Evolutionary conservation across 495 filamentous ascomycete species (phyloP), one percentile per base, ranked within the genome.

Genomic region (Neurospora terricola): DNA sequence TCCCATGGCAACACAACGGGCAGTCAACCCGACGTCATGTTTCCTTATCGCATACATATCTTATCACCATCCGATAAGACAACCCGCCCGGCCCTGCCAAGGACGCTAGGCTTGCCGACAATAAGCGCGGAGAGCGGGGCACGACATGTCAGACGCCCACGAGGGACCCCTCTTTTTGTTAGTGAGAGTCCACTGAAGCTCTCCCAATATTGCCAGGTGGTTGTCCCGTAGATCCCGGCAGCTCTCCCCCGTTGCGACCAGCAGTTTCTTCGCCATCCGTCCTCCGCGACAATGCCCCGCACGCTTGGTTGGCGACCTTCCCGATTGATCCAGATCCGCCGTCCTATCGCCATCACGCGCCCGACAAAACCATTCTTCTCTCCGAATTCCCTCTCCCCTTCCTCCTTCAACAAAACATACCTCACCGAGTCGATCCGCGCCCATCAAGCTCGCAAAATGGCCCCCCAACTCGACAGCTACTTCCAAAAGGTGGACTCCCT

Each of bases 401-500:
- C 38, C 43, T 69, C 71, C 38, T 34, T 59, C 48, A 38, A 14
- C 14, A 70, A 81, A 70, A 76, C 81, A 3, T 87, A 87, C 74
- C 82, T 88, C 4, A 85, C 83, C 36, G 78, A 83, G 72, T 74
- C 84, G 36, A 77, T 83, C 74, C 82, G 84, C 76, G 78, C 81
- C 38, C 86, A 88, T 76, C 86, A 87, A 79, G 85, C 82, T 71
- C 83, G 83, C 80, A 92, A 87, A 79, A 96, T 96, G 93, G 92
- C 93, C 34, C 93, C 93, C 40, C 88, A 93, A 81, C 86, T 97
- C 72, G 91, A 95, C 78, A 86, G 88, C 73, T 97, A 91, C 82
- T 96, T 95, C 84, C 88, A 91, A 80, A 88, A 97, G 90, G 96
- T 99, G 70, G 94, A 99, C 82, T 81, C 81, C 74, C 85, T 96